Conservation (phyloP, 2,329 filamentous ascomycete species). For the Pezicula rhizophila region DNA sequence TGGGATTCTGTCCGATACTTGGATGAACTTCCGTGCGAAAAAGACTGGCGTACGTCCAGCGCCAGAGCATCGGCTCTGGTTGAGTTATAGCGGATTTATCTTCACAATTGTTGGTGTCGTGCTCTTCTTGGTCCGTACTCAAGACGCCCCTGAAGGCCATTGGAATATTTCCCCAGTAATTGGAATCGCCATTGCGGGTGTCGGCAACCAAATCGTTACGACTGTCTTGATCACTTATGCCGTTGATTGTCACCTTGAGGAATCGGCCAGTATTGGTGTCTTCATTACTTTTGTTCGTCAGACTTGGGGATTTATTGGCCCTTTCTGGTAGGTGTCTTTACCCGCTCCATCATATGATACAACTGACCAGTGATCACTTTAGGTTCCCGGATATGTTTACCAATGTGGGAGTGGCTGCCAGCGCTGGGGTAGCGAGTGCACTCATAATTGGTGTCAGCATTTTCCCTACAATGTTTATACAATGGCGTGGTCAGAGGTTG, state of each 20-base stretch:
- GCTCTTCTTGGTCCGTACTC: constrained; percentile 46
- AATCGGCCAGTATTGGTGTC: constrained; percentile 48
- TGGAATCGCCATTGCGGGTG: constrained; percentile 44
- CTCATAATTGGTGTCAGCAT: constrained; percentile 30
- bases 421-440: constrained; percentile 30
- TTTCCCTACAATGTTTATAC: constrained; percentile 26
- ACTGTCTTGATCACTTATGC: constrained; percentile 55
- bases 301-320: constrained; percentile 40
- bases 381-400: constrained; percentile 35
- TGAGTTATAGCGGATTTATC: constrained; percentile 46
- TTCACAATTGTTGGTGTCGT: constrained; percentile 46
- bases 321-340: constrained; percentile 15
- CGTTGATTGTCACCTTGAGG: constrained; percentile 48
- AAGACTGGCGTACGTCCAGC: constrained; percentile 26
- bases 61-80: constrained; percentile 51
- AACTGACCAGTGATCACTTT: not conserved
- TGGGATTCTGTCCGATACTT: constrained; percentile 41
- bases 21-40: constrained; percentile 38
- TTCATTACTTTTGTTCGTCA: constrained; percentile 52
- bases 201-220: constrained; percentile 55
- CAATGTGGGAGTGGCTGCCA: constrained; percentile 26
- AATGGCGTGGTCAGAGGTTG: constrained; percentile 9
- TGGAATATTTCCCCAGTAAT: constrained; percentile 54
- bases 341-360: not conserved
- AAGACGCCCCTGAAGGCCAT: constrained; percentile 33